Percentiles rank a stretch among this genome's conserved stretches.
Evolutionary conservation across 2,329 filamentous ascomycete genomes (phyloP).

Genomic region (Trichoderma oligosporum): DNA sequence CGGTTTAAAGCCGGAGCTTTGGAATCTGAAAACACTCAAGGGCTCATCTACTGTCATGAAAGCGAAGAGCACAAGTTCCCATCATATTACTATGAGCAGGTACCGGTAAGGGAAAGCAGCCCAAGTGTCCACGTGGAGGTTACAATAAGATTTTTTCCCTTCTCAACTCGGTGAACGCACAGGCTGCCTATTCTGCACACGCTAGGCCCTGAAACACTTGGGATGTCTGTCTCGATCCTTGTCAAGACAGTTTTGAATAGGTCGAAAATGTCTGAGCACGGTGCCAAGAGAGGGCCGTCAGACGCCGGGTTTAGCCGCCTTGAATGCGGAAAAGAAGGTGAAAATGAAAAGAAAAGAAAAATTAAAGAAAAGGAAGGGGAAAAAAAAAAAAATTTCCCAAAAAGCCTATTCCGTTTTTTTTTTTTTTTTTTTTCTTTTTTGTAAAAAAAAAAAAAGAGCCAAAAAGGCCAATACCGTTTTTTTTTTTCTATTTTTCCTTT

Average conservation of each 20-base stretch:
- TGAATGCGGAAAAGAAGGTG: not conserved
- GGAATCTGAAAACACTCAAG: not conserved
- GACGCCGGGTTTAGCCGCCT: not conserved
- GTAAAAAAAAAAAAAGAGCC: not conserved
- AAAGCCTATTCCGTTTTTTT: not conserved
- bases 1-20: not conserved
- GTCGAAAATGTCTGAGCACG: not conserved
- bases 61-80: not conserved
- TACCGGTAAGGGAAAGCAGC: not conserved
- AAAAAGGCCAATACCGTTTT: not conserved
- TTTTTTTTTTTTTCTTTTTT: no score
- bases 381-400: not conserved
- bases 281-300: not conserved
- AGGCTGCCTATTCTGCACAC: not conserved
- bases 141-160: no score
- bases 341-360: no score
- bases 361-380: no score
- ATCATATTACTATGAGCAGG: no score
- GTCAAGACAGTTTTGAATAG: not conserved
- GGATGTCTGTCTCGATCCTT: not conserved
- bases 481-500: not conserved
- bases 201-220: not conserved
- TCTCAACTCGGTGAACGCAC: not conserved
- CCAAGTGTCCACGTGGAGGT: no score
- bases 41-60: not conserved